These are phyloP conservation scores for Arachnomyces sp. DNA, from an alignment of 2,329 filamentous ascomycete genomes.

Conservation along the genomic window DNA sequence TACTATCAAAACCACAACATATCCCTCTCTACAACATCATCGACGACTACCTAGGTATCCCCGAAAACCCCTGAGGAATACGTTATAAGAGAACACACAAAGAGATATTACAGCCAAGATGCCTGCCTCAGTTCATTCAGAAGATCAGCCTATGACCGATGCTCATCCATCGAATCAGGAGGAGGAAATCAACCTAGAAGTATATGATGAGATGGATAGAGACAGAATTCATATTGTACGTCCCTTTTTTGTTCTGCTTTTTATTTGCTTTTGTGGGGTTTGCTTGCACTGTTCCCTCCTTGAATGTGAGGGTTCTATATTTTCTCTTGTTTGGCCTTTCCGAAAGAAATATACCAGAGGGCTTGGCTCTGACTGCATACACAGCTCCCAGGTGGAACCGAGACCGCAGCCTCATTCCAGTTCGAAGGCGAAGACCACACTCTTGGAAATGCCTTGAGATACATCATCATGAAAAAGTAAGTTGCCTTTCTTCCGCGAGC, in stretches of 20 bases:
- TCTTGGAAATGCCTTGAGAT: slow-evolving; percentile 85
- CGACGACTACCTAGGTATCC: background rate
- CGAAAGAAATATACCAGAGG: background rate
- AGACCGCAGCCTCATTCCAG: slow-evolving; percentile 89
- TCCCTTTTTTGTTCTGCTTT: background rate
- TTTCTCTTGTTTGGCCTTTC: slow-evolving; percentile 1
- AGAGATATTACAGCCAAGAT: slow-evolving; percentile 14
- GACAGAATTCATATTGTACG: slow-evolving; percentile 58
- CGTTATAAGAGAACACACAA: slow-evolving; percentile 2
- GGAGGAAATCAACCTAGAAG: slow-evolving; percentile 18
- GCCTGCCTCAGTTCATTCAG: slow-evolving; percentile 32
- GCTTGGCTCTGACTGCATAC: background rate
- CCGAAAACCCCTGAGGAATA: background rate
- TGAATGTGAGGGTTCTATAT: too few species aligned
- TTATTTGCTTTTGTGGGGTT: background rate
- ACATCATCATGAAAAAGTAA: slow-evolving; percentile 98
- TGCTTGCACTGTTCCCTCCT: background rate
- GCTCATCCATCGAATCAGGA: slow-evolving; percentile 24
- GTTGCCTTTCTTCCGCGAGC: slow-evolving; percentile 21
- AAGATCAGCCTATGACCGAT: slow-evolving; percentile 38
- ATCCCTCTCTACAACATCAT: too few species aligned
- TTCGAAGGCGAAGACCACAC: slow-evolving; percentile 93
- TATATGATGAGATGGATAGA: slow-evolving; percentile 26
- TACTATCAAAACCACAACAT: too few species aligned
- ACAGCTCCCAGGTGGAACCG: slow-evolving; percentile 73